Evolutionary conservation across 1,139 yeast genomes (phyloP), one percentile per base, ranked within the genome.

Genomic region (Suhomyces atakaporum): DNA sequence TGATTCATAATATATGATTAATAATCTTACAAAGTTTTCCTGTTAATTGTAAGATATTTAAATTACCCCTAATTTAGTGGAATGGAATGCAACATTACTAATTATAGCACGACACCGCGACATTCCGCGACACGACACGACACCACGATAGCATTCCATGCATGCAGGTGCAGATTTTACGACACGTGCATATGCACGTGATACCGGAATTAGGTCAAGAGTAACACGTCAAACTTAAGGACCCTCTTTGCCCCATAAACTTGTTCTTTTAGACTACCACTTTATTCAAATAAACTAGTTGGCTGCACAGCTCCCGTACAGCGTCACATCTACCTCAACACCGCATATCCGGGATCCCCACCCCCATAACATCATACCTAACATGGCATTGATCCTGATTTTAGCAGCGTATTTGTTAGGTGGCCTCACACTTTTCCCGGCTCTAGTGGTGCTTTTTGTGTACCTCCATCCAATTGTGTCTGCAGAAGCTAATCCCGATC

Each of bases 361-460:
- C 21, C 21, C 7, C 21, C 8, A 19, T 19, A 7, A 7, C 21
- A 19, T 19, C 21, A 19, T 9, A 19, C 21, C 8, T 12, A 5
- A 6, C 26, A 24, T 24, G 26, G 26, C 5, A 11, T n/a, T 24
- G 9, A 24, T 7, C 7, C 26, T 11, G 12, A n/a, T 24, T 10
- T 5, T 73, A 8, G 54, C 56, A 16, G 57, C 53, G 2, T 62
- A 63, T 54, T 30, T 87, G 2, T 35, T 85, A 3, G 97, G 97
- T 5, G 96, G 96, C 0, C 29, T 89, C 5, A 86, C 96, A 0
- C 76, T 89, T 44, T 55, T 87, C 13, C 96, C 96, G 1, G 44
- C 81, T 22, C 41, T 77, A 3, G 33, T 77, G 0, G 25, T 69
- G 1, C 47, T 58, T 0, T 47, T 75, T 33, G 51, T 73, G 39